Percentiles rank a stretch among this genome's conserved stretches.
phyloP scores from a whole-genome alignment of 2,329 filamentous ascomycete genomes.

The Clarireedia hainanense region DNA sequence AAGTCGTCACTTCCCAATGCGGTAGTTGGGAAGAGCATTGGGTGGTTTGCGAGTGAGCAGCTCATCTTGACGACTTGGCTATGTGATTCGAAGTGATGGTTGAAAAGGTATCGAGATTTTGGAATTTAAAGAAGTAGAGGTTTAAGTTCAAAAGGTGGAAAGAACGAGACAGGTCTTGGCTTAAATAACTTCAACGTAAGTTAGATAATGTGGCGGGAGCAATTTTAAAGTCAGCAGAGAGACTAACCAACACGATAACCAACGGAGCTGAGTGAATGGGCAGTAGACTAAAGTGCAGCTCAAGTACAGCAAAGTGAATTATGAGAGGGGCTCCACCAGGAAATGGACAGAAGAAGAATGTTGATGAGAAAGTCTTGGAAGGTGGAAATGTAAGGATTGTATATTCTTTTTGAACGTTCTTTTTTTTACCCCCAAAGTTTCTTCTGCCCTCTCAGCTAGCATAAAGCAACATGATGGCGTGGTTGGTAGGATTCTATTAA shows the following conservation, averaged over 20 bases:
- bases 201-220: neutral
- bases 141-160: neutral
- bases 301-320: neutral
- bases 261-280: neutral
- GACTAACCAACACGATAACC: neutral
- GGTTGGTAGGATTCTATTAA: neutral
- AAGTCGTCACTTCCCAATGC: neutral
- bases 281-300: neutral
- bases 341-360: neutral
- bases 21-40: neutral
- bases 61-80: conserved; percentile 1
- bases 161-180: neutral
- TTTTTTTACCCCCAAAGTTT: neutral
- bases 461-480: neutral
- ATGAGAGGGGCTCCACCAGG: neutral
- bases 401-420: neutral
- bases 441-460: neutral
- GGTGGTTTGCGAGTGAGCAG: neutral
- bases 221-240: neutral
- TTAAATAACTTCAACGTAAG: neutral
- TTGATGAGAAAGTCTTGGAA: neutral
- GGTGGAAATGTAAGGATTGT: conserved; percentile 4
- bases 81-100: neutral
- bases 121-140: neutral
- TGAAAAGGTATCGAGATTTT: neutral